Conservation (phyloP, 257 asterid genomes). For the Nyctanthes arbortristis region DNA sequence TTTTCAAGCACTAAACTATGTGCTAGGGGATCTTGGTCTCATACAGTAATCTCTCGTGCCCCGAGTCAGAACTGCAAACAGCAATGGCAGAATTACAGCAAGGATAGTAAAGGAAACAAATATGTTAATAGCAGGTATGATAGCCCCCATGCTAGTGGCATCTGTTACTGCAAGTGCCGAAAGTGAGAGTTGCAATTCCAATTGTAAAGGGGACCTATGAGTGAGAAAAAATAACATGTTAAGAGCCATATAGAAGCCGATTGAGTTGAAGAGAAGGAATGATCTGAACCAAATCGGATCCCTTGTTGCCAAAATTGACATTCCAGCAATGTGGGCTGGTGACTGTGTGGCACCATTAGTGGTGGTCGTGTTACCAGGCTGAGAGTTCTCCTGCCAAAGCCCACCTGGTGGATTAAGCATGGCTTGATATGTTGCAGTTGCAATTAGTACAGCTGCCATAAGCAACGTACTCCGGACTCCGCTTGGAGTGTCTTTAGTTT, state of each 20-base stretch:
- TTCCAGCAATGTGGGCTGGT: slow-evolving; percentile 38
- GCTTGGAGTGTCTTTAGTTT: slow-evolving; percentile 35
- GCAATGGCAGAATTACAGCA: slow-evolving; percentile 24
- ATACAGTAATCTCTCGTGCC: slow-evolving; percentile 25
- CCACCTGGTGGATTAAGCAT: slow-evolving; percentile 67
- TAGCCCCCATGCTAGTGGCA: slow-evolving; percentile 38
- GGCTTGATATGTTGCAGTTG: slow-evolving; percentile 52
- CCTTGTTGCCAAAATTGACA: slow-evolving; percentile 44
- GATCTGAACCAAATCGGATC: slow-evolving; percentile 21
- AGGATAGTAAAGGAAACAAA: slow-evolving; percentile 2
- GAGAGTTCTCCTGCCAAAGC: slow-evolving; percentile 50
- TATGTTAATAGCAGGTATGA: slow-evolving; percentile 25
- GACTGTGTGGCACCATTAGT: not conserved
- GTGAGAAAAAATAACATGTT: slow-evolving; percentile 46
- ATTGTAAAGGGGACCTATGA: slow-evolving; percentile 37
- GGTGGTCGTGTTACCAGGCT: not conserved
- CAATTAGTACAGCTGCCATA: slow-evolving; percentile 43
- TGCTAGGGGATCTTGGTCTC: slow-evolving; percentile 3
- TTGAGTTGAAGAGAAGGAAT: slow-evolving; percentile 48
- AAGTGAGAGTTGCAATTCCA: slow-evolving; percentile 44
- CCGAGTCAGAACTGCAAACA: slow-evolving; percentile 8
- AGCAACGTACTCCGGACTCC: slow-evolving; percentile 43
- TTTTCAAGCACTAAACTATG: not conserved
- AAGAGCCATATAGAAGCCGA: slow-evolving; percentile 47
- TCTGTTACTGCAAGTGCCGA: slow-evolving; percentile 38